Evolutionary conservation across 176 grass and related monocot genomes (phyloP).

Genomic region (Aegilops sharonensis): DNA sequence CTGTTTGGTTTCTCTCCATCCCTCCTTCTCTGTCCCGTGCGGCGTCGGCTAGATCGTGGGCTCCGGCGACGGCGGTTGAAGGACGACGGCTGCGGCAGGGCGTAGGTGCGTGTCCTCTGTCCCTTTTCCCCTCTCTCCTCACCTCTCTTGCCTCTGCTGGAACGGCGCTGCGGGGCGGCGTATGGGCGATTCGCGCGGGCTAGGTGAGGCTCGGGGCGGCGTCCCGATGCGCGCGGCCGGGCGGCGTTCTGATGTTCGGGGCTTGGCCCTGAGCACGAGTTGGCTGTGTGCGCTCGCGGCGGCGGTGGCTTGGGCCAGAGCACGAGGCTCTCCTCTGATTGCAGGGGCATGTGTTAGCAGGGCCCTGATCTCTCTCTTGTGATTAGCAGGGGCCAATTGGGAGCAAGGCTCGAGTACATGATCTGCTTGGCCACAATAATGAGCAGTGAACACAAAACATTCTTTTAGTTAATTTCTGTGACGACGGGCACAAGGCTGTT

Average conservation of each 20-base stretch:
- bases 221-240: neutral
- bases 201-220: neutral
- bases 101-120: neutral
- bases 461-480: neutral
- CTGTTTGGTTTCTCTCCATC: neutral
- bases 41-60: neutral
- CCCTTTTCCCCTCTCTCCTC: neutral
- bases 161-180: neutral
- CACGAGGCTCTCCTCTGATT: neutral
- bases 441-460: conserved; percentile 11
- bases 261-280: neutral
- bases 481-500: neutral
- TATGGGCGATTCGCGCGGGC: too few relatives aligned
- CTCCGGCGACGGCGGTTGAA: neutral
- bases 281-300: neutral
- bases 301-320: neutral
- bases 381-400: conserved; percentile 41
- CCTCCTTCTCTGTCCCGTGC: neutral
- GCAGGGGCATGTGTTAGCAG: neutral
- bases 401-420: conserved; percentile 65
- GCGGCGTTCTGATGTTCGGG: neutral
- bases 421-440: conserved; percentile 50
- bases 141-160: neutral
- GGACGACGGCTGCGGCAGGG: neutral
- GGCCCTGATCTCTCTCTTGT: neutral